Evolutionary conservation across 805 yeast genomes (phyloP).

Genomic region (Hanseniaspora lachancei): DNA sequence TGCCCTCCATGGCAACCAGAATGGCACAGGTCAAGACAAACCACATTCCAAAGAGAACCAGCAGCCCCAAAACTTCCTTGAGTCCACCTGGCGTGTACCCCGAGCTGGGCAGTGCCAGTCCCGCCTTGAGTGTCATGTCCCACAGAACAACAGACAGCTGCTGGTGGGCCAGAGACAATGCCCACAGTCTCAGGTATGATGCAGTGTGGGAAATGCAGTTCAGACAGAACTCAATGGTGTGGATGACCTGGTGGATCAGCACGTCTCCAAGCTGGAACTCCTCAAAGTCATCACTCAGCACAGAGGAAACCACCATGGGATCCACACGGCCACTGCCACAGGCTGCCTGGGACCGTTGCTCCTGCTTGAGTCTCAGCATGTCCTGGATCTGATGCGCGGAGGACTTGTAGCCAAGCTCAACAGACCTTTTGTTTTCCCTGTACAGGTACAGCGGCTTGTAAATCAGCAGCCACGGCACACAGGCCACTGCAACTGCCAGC

Average conservation of each 20-base stretch:
- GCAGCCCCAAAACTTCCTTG: slow-evolving; percentile 60
- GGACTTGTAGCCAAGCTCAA: slow-evolving; percentile 2
- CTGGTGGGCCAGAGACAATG: slow-evolving; percentile 90
- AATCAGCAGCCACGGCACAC: slow-evolving; percentile 86
- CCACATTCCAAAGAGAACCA: slow-evolving; percentile 86
- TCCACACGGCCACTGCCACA: slow-evolving; percentile 36
- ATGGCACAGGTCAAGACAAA: slow-evolving; percentile 80
- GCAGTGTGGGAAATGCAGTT: slow-evolving; percentile 99
- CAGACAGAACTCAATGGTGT: slow-evolving; percentile 92
- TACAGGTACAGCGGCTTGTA: slow-evolving; percentile 69
- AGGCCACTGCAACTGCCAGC: slow-evolving; percentile 61
- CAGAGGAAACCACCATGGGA: slow-evolving; percentile 39
- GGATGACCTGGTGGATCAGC: slow-evolving; percentile 93
- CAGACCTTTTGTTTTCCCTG: slow-evolving; percentile 21
- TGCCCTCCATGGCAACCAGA: slow-evolving; percentile 94
- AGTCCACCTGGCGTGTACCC: slow-evolving; percentile 33
- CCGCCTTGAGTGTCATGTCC: slow-evolving; percentile 82
- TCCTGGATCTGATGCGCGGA: slow-evolving; percentile 22
- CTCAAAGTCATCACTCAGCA: slow-evolving; percentile 25
- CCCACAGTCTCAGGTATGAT: slow-evolving; percentile 92
- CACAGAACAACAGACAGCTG: slow-evolving; percentile 90
- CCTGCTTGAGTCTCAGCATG: slow-evolving; percentile 25
- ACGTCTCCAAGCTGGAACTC: slow-evolving; percentile 78
- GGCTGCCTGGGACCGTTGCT: slow-evolving; percentile 23
- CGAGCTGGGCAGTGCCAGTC: slow-evolving; percentile 37